A percentile compares a stretch with the other conserved stretches of the same genome.
Conservation (phyloP, 495 filamentous ascomycete genomes). For the Daldinia bambusicola region DNA sequence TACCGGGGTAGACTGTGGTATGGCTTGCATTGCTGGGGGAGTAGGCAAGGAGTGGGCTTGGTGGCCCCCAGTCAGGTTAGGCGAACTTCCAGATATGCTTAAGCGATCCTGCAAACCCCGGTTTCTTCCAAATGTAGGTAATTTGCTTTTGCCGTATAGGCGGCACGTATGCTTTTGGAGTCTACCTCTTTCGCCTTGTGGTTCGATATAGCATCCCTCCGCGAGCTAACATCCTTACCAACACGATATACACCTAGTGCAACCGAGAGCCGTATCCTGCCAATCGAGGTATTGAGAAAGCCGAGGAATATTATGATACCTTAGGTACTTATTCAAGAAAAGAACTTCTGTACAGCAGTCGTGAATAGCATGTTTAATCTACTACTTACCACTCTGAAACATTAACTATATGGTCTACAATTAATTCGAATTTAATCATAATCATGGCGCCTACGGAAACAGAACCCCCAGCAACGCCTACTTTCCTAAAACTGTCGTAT, state of each 20-base stretch:
- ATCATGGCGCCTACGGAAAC: conserved; percentile 40
- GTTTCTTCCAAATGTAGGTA: conserved; percentile 15
- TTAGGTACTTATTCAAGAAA: background rate
- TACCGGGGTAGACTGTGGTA: conserved; percentile 15
- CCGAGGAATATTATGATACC: background rate
- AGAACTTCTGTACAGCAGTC: background rate
- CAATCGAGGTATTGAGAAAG: conserved; percentile 2
- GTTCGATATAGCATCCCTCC: conserved; percentile 19
- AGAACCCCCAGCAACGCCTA: conserved; percentile 42
- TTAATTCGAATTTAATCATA: background rate
- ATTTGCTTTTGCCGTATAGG: conserved; percentile 24
- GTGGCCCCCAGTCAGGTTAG: background rate
- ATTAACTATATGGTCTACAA: background rate
- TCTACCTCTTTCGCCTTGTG: conserved; percentile 8
- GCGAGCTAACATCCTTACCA: too few species aligned
- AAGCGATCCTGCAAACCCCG: conserved; percentile 24
- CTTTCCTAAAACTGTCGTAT: conserved; percentile 43
- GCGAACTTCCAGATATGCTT: conserved; percentile 29
- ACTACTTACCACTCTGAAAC: background rate
- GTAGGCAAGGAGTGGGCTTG: background rate
- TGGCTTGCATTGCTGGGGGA: background rate
- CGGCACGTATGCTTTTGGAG: background rate
- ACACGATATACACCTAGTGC: too few species aligned
- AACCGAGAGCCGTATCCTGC: conserved; percentile 7
- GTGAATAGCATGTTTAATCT: conserved; percentile 7